These are phyloP conservation scores for Neurospora sublineolata DNA, from an alignment of 495 filamentous ascomycete species.

Conservation along the genomic window DNA sequence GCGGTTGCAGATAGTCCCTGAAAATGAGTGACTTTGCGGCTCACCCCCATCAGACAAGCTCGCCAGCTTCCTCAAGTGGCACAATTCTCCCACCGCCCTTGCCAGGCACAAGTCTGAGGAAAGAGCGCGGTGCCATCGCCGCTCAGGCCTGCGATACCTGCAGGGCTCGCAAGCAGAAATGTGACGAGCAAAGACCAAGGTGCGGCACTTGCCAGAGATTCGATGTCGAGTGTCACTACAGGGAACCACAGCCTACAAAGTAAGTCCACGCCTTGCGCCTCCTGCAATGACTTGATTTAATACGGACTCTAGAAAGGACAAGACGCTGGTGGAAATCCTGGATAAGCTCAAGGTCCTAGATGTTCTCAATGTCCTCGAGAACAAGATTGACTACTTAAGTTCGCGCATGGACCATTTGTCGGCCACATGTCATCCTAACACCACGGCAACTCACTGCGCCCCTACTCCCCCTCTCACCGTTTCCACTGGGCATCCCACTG, in stretches of 20 bases:
- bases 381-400: constrained; percentile 35
- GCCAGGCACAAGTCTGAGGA: constrained; percentile 16
- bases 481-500: background rate
- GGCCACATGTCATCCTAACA: constrained; percentile 10
- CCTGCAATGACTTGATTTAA: constrained; percentile 2
- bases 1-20: background rate
- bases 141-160: constrained; percentile 69
- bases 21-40: background rate
- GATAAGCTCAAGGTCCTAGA: constrained; percentile 32
- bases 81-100: background rate
- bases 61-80: background rate
- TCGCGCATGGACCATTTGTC: constrained; percentile 6
- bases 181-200: constrained; percentile 75
- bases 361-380: constrained; percentile 28
- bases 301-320: constrained; percentile 41
- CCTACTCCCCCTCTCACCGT: background rate
- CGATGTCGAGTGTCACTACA: constrained; percentile 46
- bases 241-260: constrained; percentile 53
- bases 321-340: constrained; percentile 48
- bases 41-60: background rate
- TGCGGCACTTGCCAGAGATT: constrained; percentile 47
- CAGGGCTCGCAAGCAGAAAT: constrained; percentile 76
- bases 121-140: constrained; percentile 39
- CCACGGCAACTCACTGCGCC: background rate
- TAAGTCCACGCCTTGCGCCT: constrained; percentile 26